Percentiles rank a stretch among this genome's conserved stretches.
Conservation (phyloP, 2,329 filamentous ascomycete genomes). For the Fusarium napiforme region DNA sequence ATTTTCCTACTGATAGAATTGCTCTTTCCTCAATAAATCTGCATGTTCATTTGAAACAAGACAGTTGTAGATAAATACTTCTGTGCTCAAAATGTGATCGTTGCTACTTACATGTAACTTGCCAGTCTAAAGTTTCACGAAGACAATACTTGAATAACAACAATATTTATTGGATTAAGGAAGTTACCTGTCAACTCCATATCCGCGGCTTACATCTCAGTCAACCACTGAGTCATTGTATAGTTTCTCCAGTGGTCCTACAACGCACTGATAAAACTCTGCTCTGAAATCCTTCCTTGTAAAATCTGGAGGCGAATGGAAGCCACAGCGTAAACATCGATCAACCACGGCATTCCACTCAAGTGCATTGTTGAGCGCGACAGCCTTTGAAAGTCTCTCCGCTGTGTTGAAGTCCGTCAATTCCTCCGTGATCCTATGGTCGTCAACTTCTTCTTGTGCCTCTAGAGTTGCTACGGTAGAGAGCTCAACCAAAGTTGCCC, state of each 20-base stretch:
- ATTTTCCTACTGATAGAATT: background rate
- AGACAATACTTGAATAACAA: background rate
- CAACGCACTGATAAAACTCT: background rate
- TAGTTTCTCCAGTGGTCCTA: background rate
- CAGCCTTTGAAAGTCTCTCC: background rate
- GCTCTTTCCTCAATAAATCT: fast-evolving
- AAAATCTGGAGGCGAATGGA: background rate
- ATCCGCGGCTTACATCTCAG: too few species aligned
- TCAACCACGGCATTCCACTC: background rate
- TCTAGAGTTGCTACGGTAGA: background rate
- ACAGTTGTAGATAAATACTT: fast-evolving
- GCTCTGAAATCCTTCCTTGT: background rate
- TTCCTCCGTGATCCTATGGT: background rate
- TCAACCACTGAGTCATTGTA: background rate
- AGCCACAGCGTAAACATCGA: background rate
- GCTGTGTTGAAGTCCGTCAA: background rate
- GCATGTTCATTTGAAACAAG: background rate
- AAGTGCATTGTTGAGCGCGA: background rate
- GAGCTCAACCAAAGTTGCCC: background rate
- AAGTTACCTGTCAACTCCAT: background rate
- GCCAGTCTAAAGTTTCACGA: background rate
- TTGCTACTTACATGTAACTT: background rate
- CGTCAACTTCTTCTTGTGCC: background rate
- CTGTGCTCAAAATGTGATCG: background rate
- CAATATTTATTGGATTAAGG: fast-evolving